Evolutionary conservation across 192 early-diverging fungal genomes (phyloP), one percentile per base, ranked within the genome.

Genomic region (Podochytrium sp.): DNA sequence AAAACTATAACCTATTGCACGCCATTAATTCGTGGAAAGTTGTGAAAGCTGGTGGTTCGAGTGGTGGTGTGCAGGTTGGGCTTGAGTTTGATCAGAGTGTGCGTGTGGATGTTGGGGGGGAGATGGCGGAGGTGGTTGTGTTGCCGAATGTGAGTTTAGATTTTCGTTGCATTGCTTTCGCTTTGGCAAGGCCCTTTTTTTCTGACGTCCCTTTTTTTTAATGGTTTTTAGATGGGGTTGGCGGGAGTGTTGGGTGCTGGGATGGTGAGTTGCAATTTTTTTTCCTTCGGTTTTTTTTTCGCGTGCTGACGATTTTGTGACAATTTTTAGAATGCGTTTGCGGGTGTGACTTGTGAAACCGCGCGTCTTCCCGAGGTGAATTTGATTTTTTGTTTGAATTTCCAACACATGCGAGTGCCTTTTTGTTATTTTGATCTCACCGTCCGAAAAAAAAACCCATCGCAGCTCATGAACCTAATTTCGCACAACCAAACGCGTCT

Each of bases 401-500:
- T 20, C 10, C 7, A 47, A 47, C 10, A 47, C 7, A 12, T 47
- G 20, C 7, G 43, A 47, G 20, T 7, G 43, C 43, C 43, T 47
- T 10, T 57, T 57, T 29, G 6, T 57, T 10, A 57, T 57, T 57
- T 57, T 49, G 47, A 49, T 49, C n/a, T n/a, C n/a, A n/a, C n/a
- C n/a, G n/a, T n/a, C n/a, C n/a, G n/a, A n/a, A n/a, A n/a, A n/a
- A 12, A 49, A 57, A 20, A 20, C 10, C 6, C 55, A 29, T 29
- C 47, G 47, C 59, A 69, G 66, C 12, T 56, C 1, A 69, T 69
- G 66, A 35, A 51, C 18, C 35, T 2, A 4, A 37, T 55, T 29
- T 51, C 47, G n/a, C 47, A 55, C 51, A 69, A 55, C 29, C 7
- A 35, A 27, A 34, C 66, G 4, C 47, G 66, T 23, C 32, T 69